Conservation (phyloP, 2,329 filamentous ascomycete species). For the Grosmannia serpens region DNA sequence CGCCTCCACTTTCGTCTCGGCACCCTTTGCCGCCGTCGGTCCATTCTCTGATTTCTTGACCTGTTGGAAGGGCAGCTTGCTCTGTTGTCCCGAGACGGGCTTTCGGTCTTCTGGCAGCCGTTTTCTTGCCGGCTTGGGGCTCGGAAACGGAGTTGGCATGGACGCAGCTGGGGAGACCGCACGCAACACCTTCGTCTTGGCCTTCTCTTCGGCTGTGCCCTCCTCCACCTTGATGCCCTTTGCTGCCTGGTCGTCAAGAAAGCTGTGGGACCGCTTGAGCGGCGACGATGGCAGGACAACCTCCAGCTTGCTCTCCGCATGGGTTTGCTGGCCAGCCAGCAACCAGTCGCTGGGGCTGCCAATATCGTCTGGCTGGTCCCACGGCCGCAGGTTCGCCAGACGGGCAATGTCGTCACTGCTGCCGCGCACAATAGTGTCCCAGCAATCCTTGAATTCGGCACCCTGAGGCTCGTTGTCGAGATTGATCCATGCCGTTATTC, state of each 20-base stretch:
- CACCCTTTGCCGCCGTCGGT: neutral
- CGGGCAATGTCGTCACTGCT: constrained; percentile 80
- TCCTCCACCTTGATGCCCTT: constrained; percentile 11
- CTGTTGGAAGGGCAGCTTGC: constrained; percentile 33
- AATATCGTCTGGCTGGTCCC: constrained; percentile 44
- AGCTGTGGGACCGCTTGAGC: neutral
- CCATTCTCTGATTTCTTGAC: constrained; percentile 1
- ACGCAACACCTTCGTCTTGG: neutral
- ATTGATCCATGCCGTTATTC: constrained; percentile 91
- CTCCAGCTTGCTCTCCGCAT: constrained; percentile 24
- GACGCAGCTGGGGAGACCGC: constrained; percentile 24
- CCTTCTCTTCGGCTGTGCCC: neutral
- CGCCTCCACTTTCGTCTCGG: constrained; percentile 1
- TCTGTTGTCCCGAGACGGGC: constrained; percentile 32
- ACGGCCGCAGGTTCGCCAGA: constrained; percentile 51
- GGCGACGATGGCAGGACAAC: constrained; percentile 26
- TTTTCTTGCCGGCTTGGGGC: constrained; percentile 33
- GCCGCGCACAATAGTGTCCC: constrained; percentile 81
- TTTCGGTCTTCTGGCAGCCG: constrained; percentile 27
- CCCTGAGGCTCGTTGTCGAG: constrained; percentile 72
- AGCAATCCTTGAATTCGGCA: constrained; percentile 80
- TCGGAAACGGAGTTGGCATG: constrained; percentile 47
- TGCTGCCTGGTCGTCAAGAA: neutral
- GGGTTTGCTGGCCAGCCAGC: constrained; percentile 30
- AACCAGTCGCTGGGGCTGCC: constrained; percentile 25